Base-by-base conservation (phyloP, 257 asterid genomes). In the Vinca minor region DNA sequence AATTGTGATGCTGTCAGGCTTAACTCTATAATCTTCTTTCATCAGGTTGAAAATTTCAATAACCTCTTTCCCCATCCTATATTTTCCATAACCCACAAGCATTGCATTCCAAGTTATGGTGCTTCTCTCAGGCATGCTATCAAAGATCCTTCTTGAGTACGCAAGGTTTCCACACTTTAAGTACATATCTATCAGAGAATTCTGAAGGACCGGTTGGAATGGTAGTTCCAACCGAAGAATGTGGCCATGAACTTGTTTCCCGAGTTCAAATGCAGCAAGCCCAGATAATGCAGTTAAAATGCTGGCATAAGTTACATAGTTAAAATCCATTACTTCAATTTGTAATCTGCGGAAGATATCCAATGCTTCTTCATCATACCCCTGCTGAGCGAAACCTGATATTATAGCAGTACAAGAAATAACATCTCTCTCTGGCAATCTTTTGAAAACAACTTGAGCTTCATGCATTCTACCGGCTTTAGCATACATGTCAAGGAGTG, bases 181-280 rank as follows among this genome's bases (percentile, higher is more conserved):
- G 77, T 91, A 88, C 98, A 91, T 91, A 73, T 88, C 93, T 58
- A 91, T 85, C 50, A 88, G 73, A 44, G 95, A 83, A 79, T 91
- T 91, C 67, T 84, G 87, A 68, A 91, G 84, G 72, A 82, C 84
- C 0, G 73, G 59, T 34, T 72, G 63, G 32, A 58, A 74, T 36
- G 84, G 72, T 10, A 76, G 80, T 54, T 81, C 77, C 13, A 79
- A 78, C 44, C 98, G 82, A 63, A 91, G 79, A 63, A 79, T 85
- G 70, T 78, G 85, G 73, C 77, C 73, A 44, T 91, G 98, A 8
- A 91, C 78, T 83, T 88, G 98, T 63, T 78, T 82, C 56, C 98
- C 98, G 7, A 77, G 81, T 72, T 91, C 96, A 61, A 76, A 47
- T 32, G 90, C 89, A 76, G 95, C 90, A 70, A 88, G 91, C 66